phyloP scores from a whole-genome alignment of 257 asterid genomes.

The Eustoma russellianum region DNA sequence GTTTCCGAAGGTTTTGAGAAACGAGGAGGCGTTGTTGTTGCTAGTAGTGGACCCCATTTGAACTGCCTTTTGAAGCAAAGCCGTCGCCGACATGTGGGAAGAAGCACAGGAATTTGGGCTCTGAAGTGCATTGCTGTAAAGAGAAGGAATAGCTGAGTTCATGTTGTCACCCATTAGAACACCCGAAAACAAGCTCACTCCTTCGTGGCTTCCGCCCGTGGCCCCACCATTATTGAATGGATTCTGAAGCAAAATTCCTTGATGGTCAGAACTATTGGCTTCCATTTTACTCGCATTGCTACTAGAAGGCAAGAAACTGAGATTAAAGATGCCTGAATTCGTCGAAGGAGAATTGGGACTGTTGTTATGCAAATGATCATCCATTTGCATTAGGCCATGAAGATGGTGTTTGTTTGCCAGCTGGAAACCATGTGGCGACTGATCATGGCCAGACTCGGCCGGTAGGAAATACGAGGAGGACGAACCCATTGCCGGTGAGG shows the following conservation, averaged over 20 bases:
- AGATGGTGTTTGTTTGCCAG: constrained; percentile 21
- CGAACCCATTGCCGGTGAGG: constrained; percentile 5
- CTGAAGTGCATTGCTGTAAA: constrained; percentile 38
- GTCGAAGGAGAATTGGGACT: constrained; percentile 2
- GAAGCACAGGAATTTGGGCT: too few relatives aligned
- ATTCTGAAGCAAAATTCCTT: not conserved
- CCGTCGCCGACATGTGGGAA: constrained; percentile 71
- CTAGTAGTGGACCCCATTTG: constrained; percentile 50
- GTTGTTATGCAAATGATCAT: constrained; percentile 37
- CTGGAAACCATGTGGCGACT: constrained; percentile 2
- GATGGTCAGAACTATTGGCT: not conserved
- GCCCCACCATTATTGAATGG: constrained; percentile 1
- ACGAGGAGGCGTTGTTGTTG: constrained; percentile 27
- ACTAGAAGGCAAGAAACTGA: constrained; percentile 39
- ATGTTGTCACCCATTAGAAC: constrained; percentile 30
- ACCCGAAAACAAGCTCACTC: constrained; percentile 9
- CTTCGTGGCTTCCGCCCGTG: constrained; percentile 1
- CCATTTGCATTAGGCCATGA: constrained; percentile 54
- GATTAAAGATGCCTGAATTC: constrained; percentile 31
- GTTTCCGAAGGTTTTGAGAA: constrained; percentile 39
- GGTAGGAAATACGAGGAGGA: constrained; percentile 21
- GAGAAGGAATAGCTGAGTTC: constrained; percentile 48
- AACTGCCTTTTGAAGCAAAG: constrained; percentile 74
- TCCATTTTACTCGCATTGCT: not conserved
- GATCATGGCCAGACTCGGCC: constrained; percentile 22